A percentile compares a stretch with the other conserved stretches of the same genome.
Evolutionary conservation across 805 yeast genomes (phyloP).

Genomic region (Kuraishia ogatae): DNA sequence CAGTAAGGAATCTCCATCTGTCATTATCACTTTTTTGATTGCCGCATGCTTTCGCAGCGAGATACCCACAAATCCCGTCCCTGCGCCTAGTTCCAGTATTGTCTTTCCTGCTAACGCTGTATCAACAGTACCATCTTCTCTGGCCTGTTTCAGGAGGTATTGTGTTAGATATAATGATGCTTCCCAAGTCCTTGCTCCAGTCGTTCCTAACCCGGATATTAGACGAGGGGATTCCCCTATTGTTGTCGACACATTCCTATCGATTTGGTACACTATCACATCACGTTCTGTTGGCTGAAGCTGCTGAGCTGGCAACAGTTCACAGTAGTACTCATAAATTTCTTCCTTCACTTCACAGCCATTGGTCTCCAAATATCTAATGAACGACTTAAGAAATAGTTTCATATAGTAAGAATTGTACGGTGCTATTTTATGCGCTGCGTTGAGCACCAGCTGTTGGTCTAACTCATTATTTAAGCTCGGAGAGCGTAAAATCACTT

Average conservation of each 20-base stretch:
- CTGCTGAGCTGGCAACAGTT: background rate
- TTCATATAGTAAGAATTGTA: constrained; percentile 2
- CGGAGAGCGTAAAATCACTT: background rate
- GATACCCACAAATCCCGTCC: constrained; percentile 76
- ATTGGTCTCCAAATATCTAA: background rate
- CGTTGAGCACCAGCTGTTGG: background rate
- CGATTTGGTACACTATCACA: background rate
- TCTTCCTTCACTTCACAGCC: background rate
- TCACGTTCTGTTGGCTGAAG: constrained; percentile 3
- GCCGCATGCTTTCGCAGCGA: constrained; percentile 23
- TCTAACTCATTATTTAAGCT: background rate
- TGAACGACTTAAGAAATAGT: background rate
- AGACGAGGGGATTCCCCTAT: constrained; percentile 56
- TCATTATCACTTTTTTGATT: constrained; percentile 28
- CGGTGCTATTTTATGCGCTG: background rate
- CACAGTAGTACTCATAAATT: constrained; percentile 1
- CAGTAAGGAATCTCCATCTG: constrained; percentile 61
- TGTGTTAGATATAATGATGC: constrained; percentile 67
- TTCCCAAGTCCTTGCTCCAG: constrained; percentile 92
- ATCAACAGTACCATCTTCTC: constrained; percentile 7
- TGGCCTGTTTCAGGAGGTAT: constrained; percentile 28
- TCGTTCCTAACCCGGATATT: constrained; percentile 70
- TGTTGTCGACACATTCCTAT: constrained; percentile 9
- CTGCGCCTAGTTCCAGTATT: constrained; percentile 76
- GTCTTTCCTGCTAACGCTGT: constrained; percentile 11